These are phyloP conservation scores for Chamaecyparis obtusa DNA, from an alignment of 75 land plant genomes.

Conservation along the genomic window DNA sequence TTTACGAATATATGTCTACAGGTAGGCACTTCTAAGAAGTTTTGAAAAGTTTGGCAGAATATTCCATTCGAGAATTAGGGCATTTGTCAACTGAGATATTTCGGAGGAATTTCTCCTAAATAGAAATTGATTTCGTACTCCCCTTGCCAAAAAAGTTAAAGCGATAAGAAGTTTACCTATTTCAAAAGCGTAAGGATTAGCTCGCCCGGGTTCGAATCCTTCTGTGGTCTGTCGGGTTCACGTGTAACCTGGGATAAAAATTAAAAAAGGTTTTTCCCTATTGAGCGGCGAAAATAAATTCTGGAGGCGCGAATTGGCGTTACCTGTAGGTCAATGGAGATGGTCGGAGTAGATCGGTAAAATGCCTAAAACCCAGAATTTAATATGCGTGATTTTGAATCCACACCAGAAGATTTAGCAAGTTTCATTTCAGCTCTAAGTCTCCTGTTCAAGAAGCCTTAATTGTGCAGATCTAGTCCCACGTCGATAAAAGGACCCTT, in stretches of 20 bases:
- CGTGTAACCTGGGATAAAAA: not conserved
- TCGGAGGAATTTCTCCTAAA: not conserved
- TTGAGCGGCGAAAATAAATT: not conserved
- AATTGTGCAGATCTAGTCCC: too few species aligned
- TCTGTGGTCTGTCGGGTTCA: not conserved
- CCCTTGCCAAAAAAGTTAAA: not conserved
- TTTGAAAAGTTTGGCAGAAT: not conserved
- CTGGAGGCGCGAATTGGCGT: not conserved
- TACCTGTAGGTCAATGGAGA: not conserved
- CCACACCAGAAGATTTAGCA: too few species aligned
- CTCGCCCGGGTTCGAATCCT: not conserved
- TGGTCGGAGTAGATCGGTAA: too few species aligned
- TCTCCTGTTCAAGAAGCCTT: too few species aligned
- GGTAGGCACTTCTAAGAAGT: not conserved
- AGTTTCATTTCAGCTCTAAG: too few species aligned
- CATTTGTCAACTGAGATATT: not conserved
- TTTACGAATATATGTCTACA: not conserved
- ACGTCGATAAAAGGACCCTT: too few species aligned
- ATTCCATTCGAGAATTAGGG: not conserved
- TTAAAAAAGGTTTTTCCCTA: not conserved
- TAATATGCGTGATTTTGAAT: too few species aligned
- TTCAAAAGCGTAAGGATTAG: not conserved
- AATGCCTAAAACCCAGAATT: too few species aligned
- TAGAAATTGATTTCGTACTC: not conserved
- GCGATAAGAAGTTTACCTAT: too few species aligned